Base-by-base conservation (phyloP, 352 stramenopile genomes). In the Discostella stelligera region DNA sequence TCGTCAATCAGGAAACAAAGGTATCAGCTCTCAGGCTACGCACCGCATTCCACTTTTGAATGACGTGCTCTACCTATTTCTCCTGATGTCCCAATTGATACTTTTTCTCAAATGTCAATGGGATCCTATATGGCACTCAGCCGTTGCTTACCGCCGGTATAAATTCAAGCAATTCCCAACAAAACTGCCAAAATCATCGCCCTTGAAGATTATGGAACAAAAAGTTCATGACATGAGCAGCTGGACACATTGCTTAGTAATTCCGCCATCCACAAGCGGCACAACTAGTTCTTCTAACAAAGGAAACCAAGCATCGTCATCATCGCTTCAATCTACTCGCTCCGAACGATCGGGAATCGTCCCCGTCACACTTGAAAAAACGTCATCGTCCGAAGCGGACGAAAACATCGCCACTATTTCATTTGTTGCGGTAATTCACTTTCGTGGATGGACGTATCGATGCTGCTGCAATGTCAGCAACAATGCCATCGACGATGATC, bases 181-280 rank as follows among this genome's bases (percentile, higher is more conserved):
- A 3, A 25, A 21, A 20, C 46, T 7, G 55, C 9, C 18, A 20
- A 49, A 23, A 46, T 68, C 48, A 58, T 20, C 27, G 16, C 14
- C 52, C 13, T 44, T n/a, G 23, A 46, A 46, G 66, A 64, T 50
- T 16, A 30, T 41, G 20, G 20, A 37, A 53, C 23, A 21, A 44
- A 78, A 71, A 50, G 20, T 58, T 21, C 4, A 76, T 3, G 56
- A 60, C 39, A 71, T 79, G 77, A 63, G 52, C 27, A 18, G 13
- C 21, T 87, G 83, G 79, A 88, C 81, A 9, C 84, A 90, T 67
- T 85, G 78, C 69, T 65, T 87, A 16, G 66, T 90, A 2, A 54
- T 85, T 66, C 66, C 77, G 37, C 76, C 77, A 11, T 25, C 32
- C 25, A 27, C 68, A 6, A 63, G 59, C 56, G 48, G 59, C 21